phyloP scores from a whole-genome alignment of 495 filamentous ascomycete species.

The Tuber magnatum region DNA sequence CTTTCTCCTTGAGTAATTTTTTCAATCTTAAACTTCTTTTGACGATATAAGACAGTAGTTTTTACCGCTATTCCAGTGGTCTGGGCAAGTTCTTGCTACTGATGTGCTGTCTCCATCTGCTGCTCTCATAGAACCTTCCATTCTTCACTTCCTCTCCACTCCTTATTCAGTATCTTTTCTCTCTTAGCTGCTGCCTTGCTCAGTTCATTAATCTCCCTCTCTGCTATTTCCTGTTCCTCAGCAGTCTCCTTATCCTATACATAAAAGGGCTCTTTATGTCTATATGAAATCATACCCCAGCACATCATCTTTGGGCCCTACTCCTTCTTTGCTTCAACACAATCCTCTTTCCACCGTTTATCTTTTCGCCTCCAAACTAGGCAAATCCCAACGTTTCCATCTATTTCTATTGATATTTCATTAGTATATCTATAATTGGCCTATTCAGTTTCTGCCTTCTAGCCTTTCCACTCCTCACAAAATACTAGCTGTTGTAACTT shows the following conservation, averaged over 20 bases:
- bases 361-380: neutral
- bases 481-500: too few relatives aligned
- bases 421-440: slow-evolving; percentile 2
- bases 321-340: too few relatives aligned
- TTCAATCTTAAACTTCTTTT: too few relatives aligned
- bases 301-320: too few relatives aligned
- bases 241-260: neutral
- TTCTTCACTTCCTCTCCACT: neutral
- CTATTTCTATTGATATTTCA: slow-evolving; percentile 2
- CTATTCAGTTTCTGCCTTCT: neutral
- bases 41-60: too few relatives aligned
- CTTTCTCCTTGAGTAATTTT: too few relatives aligned
- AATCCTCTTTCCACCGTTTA: too few relatives aligned
- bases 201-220: neutral
- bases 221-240: neutral
- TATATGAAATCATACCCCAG: neutral
- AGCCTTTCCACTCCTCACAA: neutral
- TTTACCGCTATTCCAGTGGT: too few relatives aligned
- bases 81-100: too few relatives aligned
- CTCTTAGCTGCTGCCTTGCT: neutral
- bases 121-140: too few relatives aligned
- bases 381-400: neutral
- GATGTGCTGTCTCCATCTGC: too few relatives aligned
- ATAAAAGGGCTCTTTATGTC: slow-evolving; percentile 7
- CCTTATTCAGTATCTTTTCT: neutral